phyloP scores from a whole-genome alignment of 2,329 filamentous ascomycete genomes.

The Alternaria infectoria region DNA sequence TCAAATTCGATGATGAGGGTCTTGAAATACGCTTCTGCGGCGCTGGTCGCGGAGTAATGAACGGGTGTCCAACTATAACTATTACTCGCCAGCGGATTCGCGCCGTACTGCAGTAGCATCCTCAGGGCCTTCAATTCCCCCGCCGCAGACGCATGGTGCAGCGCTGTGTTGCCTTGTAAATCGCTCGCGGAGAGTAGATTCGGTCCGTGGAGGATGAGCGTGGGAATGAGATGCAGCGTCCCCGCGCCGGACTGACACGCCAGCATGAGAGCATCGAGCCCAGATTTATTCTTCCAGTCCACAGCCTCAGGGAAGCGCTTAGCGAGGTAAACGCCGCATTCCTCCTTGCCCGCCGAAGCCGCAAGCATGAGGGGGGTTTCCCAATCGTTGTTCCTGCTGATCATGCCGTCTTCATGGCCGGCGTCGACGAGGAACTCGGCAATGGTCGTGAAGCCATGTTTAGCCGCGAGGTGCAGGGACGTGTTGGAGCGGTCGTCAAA shows the following conservation, averaged over 20 bases:
- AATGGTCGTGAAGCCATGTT: conserved; percentile 72
- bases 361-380: conserved; percentile 86
- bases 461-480: conserved; percentile 80
- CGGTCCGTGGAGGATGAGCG: conserved; percentile 41
- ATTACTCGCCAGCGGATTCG: conserved; percentile 75
- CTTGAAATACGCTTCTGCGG: conserved; percentile 85
- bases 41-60: conserved; percentile 81
- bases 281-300: conserved; percentile 68
- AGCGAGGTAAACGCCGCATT: conserved; percentile 75
- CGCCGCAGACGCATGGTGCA: conserved; percentile 85
- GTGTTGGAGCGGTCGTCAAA: conserved; percentile 78
- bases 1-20: conserved; percentile 75
- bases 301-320: conserved; percentile 68
- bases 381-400: conserved; percentile 73
- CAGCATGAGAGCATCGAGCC: conserved; percentile 68
- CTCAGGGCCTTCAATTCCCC: conserved; percentile 79
- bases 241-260: conserved; percentile 47
- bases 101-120: conserved; percentile 78
- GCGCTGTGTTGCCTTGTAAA: conserved; percentile 78
- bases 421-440: conserved; percentile 72
- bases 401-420: conserved; percentile 75
- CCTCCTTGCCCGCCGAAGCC: conserved; percentile 70
- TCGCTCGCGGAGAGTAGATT: conserved; percentile 57
- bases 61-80: conserved; percentile 81
- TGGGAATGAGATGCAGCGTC: conserved; percentile 53